Conservation (phyloP, 2,329 filamentous ascomycete genomes). For the Paecilomyces dactylethromorphus region DNA sequence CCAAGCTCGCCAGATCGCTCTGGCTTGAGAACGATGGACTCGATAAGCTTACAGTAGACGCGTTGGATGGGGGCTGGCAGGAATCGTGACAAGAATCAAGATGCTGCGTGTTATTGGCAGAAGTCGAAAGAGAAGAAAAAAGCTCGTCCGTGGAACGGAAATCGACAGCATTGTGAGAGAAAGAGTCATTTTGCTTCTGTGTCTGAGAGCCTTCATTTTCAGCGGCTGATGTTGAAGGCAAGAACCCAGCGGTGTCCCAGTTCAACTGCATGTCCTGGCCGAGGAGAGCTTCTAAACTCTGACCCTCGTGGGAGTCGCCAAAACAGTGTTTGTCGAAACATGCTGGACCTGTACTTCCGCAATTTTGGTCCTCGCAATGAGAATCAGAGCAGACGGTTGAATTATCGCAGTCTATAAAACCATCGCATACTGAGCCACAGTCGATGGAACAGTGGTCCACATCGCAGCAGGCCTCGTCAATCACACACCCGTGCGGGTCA, state of each 20-base stretch:
- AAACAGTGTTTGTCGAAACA: slow-evolving; percentile 36
- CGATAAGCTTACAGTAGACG: slow-evolving; percentile 16
- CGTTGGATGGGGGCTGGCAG: slow-evolving; percentile 19
- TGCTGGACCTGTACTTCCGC: slow-evolving; percentile 22
- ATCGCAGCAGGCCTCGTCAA: slow-evolving; percentile 33
- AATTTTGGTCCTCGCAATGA: slow-evolving; percentile 19
- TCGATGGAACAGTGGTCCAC: slow-evolving; percentile 30
- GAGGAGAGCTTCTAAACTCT: slow-evolving; percentile 25
- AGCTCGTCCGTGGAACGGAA: not conserved
- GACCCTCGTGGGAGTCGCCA: slow-evolving; percentile 16
- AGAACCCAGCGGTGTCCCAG: slow-evolving; percentile 19
- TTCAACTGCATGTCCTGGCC: slow-evolving; percentile 23
- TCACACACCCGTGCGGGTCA: slow-evolving; percentile 17
- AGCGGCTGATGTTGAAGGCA: slow-evolving; percentile 16
- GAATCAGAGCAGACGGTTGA: slow-evolving; percentile 30
- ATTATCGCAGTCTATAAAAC: slow-evolving; percentile 34
- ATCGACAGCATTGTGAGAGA: slow-evolving; percentile 1
- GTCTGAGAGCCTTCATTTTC: slow-evolving; percentile 12
- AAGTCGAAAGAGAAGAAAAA: not conserved
- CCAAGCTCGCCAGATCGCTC: slow-evolving; percentile 22
- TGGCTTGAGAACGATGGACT: slow-evolving; percentile 17
- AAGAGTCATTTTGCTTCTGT: slow-evolving; percentile 14
- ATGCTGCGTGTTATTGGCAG: not conserved
- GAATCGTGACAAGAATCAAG: slow-evolving; percentile 2
- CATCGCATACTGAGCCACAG: slow-evolving; percentile 35